phyloP scores from a whole-genome alignment of 1,139 yeast species.

The Kodamaea fungicola region DNA sequence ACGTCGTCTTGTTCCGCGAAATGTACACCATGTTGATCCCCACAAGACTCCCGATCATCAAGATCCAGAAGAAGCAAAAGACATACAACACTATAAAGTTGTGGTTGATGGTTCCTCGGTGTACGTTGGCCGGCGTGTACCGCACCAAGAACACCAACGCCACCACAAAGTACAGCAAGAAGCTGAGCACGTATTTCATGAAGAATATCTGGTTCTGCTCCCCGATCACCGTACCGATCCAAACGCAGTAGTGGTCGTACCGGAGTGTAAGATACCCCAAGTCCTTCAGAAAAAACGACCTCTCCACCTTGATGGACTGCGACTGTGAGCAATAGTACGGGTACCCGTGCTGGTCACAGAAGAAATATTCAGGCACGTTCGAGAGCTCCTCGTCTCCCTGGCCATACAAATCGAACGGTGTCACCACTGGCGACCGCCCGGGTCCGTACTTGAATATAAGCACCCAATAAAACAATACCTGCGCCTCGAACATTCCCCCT shows the following conservation, averaged over 20 bases:
- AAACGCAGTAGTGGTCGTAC: conserved; percentile 66
- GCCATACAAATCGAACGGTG: conserved; percentile 26
- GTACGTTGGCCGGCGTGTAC: conserved; percentile 24
- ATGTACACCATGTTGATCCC: conserved; percentile 38
- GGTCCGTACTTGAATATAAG: conserved; percentile 30
- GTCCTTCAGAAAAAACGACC: conserved; percentile 56
- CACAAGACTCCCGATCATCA: conserved; percentile 38
- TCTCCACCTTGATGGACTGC: conserved; percentile 47
- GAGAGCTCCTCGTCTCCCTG: conserved; percentile 17
- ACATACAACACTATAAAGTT: conserved; percentile 45
- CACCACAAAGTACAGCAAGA: conserved; percentile 28
- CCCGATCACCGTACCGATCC: conserved; percentile 61
- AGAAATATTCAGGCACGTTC: conserved; percentile 45
- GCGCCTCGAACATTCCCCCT: conserved; percentile 22
- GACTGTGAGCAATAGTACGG: conserved; percentile 62
- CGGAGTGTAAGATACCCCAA: conserved; percentile 46
- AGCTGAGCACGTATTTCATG: conserved; percentile 42
- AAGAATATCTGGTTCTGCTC: conserved; percentile 51
- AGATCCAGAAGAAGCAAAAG: conserved; percentile 36
- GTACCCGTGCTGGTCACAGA: conserved; percentile 56
- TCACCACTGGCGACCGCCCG: conserved; percentile 25
- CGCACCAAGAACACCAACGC: conserved; percentile 23
- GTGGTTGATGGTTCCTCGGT: conserved; percentile 21
- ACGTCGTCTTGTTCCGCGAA: conserved; percentile 43
- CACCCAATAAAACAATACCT: conserved; percentile 31